These are phyloP conservation scores for Aaosphaeria pasadenensis DNA, from an alignment of 2,329 filamentous ascomycete species.

Conservation along the genomic window DNA sequence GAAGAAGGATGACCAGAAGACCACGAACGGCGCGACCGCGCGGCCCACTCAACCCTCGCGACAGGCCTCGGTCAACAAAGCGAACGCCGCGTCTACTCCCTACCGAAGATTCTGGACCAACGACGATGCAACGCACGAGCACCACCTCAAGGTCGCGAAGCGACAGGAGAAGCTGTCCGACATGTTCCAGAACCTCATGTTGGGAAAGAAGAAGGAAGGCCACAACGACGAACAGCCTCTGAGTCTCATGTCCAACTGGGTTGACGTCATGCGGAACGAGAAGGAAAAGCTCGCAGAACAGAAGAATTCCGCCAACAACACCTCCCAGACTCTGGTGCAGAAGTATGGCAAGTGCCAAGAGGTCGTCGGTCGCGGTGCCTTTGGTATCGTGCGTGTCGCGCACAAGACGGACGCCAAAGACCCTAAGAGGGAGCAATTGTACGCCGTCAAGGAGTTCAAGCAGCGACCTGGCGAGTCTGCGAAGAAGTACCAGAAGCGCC, in stretches of 20 bases:
- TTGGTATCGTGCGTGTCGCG: constrained; percentile 95
- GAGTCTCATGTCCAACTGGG: constrained; percentile 93
- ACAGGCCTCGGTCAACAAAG: constrained; percentile 27
- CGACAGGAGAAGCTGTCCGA: constrained; percentile 93
- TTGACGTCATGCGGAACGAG: constrained; percentile 86
- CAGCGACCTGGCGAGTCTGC: constrained; percentile 89
- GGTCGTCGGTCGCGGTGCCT: constrained; percentile 90
- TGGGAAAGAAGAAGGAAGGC: constrained; percentile 75
- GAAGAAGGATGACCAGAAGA: constrained; percentile 24
- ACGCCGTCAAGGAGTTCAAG: constrained; percentile 97
- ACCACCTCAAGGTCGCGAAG: constrained; percentile 83
- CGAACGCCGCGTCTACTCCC: constrained; percentile 21
- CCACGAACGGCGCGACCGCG: constrained; percentile 19
- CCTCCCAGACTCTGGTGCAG: constrained; percentile 78
- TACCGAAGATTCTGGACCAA: constrained; percentile 55
- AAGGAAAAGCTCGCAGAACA: constrained; percentile 73
- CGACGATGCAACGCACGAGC: constrained; percentile 72
- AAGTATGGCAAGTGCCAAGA: constrained; percentile 99
- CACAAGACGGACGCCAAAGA: constrained; percentile 89
- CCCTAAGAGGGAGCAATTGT: constrained; percentile 77
- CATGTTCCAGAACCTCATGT: constrained; percentile 81
- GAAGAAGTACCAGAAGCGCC: constrained; percentile 95
- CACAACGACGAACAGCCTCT: constrained; percentile 71
- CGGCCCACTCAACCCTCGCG: constrained; percentile 28
- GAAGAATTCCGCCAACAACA: constrained; percentile 73